phyloP scores from a whole-genome alignment of 2,329 filamentous ascomycete genomes.

The Calycina herbarum region DNA sequence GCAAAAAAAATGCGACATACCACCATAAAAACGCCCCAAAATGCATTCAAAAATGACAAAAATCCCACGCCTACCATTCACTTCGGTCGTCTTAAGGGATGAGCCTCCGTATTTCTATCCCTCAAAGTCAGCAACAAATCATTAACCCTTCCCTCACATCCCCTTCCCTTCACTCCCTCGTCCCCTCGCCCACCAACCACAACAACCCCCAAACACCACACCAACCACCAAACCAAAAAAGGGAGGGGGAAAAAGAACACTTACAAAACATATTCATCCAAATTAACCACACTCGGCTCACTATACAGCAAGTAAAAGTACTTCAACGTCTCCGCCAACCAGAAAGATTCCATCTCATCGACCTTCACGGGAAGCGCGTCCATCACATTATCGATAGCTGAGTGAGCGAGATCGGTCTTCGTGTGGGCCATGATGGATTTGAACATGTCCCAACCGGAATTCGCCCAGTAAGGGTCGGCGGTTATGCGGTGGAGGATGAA shows the following conservation, averaged over 20 bases:
- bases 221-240: too few species aligned
- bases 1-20: too few species aligned
- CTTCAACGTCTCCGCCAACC: conserved; percentile 67
- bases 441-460: conserved; percentile 51
- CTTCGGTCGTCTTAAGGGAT: conserved; percentile 26
- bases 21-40: too few species aligned
- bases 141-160: not conserved
- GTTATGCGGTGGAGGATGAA: conserved; percentile 54
- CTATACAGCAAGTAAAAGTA: conserved; percentile 57
- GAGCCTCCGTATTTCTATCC: conserved; percentile 33
- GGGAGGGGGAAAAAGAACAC: conserved; percentile 8
- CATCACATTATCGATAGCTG: conserved; percentile 45
- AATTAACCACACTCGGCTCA: conserved; percentile 52
- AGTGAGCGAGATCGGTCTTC: conserved; percentile 45
- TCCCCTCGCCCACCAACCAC: too few species aligned
- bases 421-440: conserved; percentile 45
- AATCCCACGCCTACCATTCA: not conserved
- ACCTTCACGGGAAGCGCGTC: conserved; percentile 31
- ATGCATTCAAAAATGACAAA: too few species aligned
- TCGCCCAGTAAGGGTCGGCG: conserved; percentile 38
- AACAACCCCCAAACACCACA: too few species aligned
- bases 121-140: conserved; percentile 12
- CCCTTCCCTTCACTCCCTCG: not conserved
- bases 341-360: conserved; percentile 61
- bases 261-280: conserved; percentile 60